A percentile compares a stretch with the other conserved stretches of the same genome.
These are phyloP conservation scores for Yamadazyma trypodendri DNA, from an alignment of 1,139 yeast species.

Conservation along the genomic window DNA sequence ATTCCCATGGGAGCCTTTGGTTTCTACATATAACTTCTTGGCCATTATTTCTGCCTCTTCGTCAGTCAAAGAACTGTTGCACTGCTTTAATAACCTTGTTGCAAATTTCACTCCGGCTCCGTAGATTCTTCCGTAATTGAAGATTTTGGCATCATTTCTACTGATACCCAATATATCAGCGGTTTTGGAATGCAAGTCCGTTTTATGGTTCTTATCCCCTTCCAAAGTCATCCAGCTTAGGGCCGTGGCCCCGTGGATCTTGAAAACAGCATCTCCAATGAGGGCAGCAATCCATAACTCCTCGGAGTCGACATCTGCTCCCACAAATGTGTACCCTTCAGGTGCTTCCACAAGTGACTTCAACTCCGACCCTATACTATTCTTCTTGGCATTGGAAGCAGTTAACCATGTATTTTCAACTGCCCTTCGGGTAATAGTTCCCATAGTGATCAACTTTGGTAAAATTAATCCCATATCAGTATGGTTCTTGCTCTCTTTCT, in stretches of 20 bases:
- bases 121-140: constrained; percentile 95
- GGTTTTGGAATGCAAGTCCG: constrained; percentile 94
- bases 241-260: constrained; percentile 93
- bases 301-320: constrained; percentile 98
- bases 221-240: constrained; percentile 99
- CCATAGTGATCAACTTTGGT: constrained; percentile 88
- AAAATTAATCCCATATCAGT: constrained; percentile 66
- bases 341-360: constrained; percentile 89
- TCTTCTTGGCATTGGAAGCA: constrained; percentile 87
- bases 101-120: constrained; percentile 98
- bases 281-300: constrained; percentile 97
- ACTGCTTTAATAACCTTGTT: constrained; percentile 72
- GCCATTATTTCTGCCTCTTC: constrained; percentile 71
- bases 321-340: constrained; percentile 84
- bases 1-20: constrained; percentile 63
- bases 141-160: constrained; percentile 89
- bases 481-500: constrained; percentile 22
- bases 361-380: constrained; percentile 88
- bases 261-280: constrained; percentile 87
- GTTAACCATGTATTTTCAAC: constrained; percentile 98
- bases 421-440: constrained; percentile 93
- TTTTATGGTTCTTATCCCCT: constrained; percentile 87
- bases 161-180: constrained; percentile 87
- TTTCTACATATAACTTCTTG: constrained; percentile 64
- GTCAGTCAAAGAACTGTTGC: constrained; percentile 71